Percentiles rank a stretch among this genome's conserved stretches.
phyloP scores from a whole-genome alignment of 129 eudicot species.

The Erigeron canadensis region DNA sequence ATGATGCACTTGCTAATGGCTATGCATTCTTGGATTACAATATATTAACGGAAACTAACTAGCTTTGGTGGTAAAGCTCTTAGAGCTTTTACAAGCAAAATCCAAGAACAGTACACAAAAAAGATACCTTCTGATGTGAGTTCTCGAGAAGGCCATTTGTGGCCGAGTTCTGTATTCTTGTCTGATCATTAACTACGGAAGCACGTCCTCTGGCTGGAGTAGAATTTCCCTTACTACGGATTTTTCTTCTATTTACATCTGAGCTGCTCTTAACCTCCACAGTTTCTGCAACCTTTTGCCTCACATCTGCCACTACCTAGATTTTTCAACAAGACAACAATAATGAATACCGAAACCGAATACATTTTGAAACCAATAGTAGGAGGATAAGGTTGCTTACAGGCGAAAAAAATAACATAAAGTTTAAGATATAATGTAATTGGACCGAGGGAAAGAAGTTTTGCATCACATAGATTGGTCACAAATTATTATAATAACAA shows the following conservation, averaged over 20 bases:
- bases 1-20: conserved; percentile 1
- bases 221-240: conserved; percentile 70
- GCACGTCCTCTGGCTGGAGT: conserved; percentile 81
- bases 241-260: conserved; percentile 64
- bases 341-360: conserved; percentile 14
- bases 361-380: conserved; percentile 13
- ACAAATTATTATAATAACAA: conserved; percentile 11
- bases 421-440: conserved; percentile 7
- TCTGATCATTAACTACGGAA: conserved; percentile 55
- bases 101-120: conserved; percentile 9
- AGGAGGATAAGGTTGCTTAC: not conserved
- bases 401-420: not conserved
- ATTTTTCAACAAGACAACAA: conserved; percentile 14
- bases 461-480: conserved; percentile 5
- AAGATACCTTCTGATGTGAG: conserved; percentile 54
- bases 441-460: conserved; percentile 7
- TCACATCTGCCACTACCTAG: conserved; percentile 52
- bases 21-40: conserved; percentile 6
- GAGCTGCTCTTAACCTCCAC: conserved; percentile 46
- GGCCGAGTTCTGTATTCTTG: conserved; percentile 43
- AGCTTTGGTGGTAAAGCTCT: not conserved
- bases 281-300: conserved; percentile 49
- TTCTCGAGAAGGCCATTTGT: conserved; percentile 75
- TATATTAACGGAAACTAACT: not conserved
- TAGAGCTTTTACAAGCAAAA: conserved; percentile 8